Conservation (phyloP, 2,329 filamentous ascomycete genomes). For the Aspergillus ochraceus region DNA sequence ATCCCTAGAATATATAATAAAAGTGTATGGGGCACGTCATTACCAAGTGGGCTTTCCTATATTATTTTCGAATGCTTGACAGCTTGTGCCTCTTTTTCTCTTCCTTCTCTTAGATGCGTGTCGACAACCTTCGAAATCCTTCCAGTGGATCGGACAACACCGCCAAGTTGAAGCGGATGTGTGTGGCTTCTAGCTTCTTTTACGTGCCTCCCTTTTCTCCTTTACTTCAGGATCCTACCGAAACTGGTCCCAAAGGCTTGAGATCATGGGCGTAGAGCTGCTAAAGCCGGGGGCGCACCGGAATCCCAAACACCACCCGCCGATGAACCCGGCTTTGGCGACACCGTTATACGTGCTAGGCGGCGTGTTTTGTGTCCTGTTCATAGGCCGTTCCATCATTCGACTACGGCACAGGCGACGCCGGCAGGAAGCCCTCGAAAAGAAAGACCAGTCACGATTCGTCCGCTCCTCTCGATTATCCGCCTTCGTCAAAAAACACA, state of each 20-base stretch:
- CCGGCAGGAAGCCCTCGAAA: constrained; percentile 17
- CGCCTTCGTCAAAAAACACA: constrained; percentile 38
- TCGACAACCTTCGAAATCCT: background rate
- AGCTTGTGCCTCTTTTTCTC: background rate
- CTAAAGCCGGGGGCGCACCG: constrained; percentile 25
- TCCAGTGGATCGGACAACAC: background rate
- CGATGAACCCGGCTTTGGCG: constrained; percentile 34
- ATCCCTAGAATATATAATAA: background rate
- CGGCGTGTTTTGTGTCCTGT: constrained; percentile 24
- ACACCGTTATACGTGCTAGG: constrained; percentile 31
- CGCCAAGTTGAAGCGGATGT: background rate
- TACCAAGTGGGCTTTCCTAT: background rate
- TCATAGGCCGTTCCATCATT: constrained; percentile 23
- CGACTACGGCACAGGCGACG: constrained; percentile 27
- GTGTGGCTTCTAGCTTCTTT: constrained; percentile 6
- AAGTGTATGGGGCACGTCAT: background rate
- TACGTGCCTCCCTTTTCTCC: background rate
- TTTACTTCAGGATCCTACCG: background rate
- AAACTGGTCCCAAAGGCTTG: constrained; percentile 5
- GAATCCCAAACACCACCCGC: constrained; percentile 21
- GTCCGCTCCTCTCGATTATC: constrained; percentile 14
- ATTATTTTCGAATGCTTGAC: background rate
- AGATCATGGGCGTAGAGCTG: constrained; percentile 34
- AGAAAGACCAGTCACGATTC: constrained; percentile 24
- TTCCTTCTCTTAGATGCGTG: background rate